phyloP scores from a whole-genome alignment of 305 asterid species.

The Andrographis paniculata region DNA sequence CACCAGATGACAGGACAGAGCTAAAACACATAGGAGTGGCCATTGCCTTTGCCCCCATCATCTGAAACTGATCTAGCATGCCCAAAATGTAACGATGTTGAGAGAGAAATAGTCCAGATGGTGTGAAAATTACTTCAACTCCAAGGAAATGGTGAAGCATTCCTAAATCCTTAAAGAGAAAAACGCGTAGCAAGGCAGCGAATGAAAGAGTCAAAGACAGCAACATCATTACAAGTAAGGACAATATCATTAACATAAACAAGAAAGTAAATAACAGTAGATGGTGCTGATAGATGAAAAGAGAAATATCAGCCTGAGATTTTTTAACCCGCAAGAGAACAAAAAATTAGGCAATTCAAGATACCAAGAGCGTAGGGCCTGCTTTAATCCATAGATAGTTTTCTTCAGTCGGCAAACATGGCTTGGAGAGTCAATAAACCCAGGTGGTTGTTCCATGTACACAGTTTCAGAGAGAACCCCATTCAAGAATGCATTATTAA shows the following conservation, averaged over 20 bases:
- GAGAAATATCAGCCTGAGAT: neutral
- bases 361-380: slow-evolving; percentile 1
- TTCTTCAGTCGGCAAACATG: neutral
- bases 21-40: neutral
- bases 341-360: neutral
- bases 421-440: neutral
- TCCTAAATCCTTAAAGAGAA: neutral
- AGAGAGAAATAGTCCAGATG: neutral
- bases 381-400: slow-evolving; percentile 1
- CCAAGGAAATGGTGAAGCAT: neutral
- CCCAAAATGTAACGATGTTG: neutral
- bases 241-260: slow-evolving; percentile 1
- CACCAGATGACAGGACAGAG: neutral
- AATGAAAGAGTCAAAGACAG: neutral
- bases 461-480: neutral
- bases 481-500: slow-evolving; percentile 1
- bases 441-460: neutral
- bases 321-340: neutral
- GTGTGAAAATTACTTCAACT: neutral
- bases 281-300: neutral
- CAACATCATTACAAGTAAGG: neutral
- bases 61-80: neutral
- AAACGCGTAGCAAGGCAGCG: neutral
- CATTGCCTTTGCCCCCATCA: neutral
- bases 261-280: neutral